These are phyloP conservation scores for Penicillium thymicola DNA, from an alignment of 2,329 filamentous ascomycete genomes.

Conservation along the genomic window DNA sequence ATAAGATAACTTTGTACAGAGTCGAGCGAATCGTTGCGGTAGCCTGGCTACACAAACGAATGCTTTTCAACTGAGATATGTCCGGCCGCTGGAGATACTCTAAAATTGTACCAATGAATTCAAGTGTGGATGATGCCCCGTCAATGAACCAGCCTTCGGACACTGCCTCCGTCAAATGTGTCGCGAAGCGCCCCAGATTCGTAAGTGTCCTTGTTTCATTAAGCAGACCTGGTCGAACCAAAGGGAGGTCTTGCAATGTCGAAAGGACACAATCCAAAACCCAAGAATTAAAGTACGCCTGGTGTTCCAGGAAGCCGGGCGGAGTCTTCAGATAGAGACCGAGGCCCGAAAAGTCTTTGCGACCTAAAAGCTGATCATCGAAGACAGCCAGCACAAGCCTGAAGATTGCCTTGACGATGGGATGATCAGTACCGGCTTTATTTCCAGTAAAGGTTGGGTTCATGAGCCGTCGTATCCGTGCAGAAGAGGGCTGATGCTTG, in stretches of 20 bases:
- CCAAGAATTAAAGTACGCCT: conserved; percentile 92
- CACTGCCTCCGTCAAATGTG: conserved; percentile 81
- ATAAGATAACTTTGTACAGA: conserved; percentile 73
- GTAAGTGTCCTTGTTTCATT: conserved; percentile 79
- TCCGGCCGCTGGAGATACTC: conserved; percentile 88
- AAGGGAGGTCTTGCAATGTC: conserved; percentile 66
- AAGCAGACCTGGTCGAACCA: conserved; percentile 67
- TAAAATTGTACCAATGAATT: conserved; percentile 78
- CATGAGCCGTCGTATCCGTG: conserved; percentile 62
- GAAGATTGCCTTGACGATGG: conserved; percentile 71
- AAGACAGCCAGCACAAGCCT: conserved; percentile 78
- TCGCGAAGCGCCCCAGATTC: conserved; percentile 77
- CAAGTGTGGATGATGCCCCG: conserved; percentile 76
- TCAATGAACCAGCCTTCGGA: conserved; percentile 97
- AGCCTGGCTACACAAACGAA: conserved; percentile 85
- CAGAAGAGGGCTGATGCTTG: conserved; percentile 56
- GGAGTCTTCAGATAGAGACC: conserved; percentile 83
- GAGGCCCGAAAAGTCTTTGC: conserved; percentile 89
- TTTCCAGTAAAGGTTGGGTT: conserved; percentile 54
- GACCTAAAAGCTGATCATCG: conserved; percentile 75
- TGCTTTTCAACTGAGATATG: conserved; percentile 74
- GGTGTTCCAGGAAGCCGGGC: conserved; percentile 88
- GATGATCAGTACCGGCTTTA: conserved; percentile 56
- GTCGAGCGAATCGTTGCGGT: conserved; percentile 71
- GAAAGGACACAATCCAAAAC: conserved; percentile 72